Evolutionary conservation across 306 rosid species (phyloP), one percentile per base, ranked within the genome.

Genomic region (Trifolium pratense): DNA sequence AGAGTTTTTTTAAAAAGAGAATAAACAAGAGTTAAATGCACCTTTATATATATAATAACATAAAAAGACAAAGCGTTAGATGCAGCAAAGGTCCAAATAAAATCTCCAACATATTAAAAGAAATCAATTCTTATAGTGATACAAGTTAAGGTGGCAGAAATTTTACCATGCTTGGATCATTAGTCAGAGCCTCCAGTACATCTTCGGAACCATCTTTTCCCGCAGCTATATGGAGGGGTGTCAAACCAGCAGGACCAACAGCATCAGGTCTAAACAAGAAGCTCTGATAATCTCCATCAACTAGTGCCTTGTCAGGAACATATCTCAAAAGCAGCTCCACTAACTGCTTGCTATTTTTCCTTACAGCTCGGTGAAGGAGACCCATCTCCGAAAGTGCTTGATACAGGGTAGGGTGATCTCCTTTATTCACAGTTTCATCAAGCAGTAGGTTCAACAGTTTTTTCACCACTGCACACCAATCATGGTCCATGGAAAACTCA

Each of bases 221-320:
- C 5, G 98, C 97, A 40, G 98, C 98, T 74, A 91, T 78, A 80
- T 93, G 98, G 60, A 93, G 90, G 17, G 98, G 96, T 48, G 98
- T 93, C 86, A 93, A 78, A 71, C 94, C 90, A 14, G 81, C 85
- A 3, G 94, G 98, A 74, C 98, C 97, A 34, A 59, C 69, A 63
- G 49, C 84, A 79, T 93, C 90, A 18, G 98, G 98, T 81, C 85
- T 89, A 81, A 93, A 91, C 73, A 93, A 79, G 82, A 87, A 85
- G 77, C 76, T 78, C 52, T 71, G 69, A 21, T 32, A 42, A 49
- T 59, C 84, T 69, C 66, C 79, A 32, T 82, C 81, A 81, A 66
- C 74, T 18, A 64, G 73, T 74, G 75, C 68, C 46, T 70, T 74
- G 69, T 55, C 60, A 1, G 96, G 91, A 26, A 80, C 86, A 66